These are phyloP conservation scores for Piedraia hortae DNA, from an alignment of 2,329 filamentous ascomycete species.

Conservation along the genomic window DNA sequence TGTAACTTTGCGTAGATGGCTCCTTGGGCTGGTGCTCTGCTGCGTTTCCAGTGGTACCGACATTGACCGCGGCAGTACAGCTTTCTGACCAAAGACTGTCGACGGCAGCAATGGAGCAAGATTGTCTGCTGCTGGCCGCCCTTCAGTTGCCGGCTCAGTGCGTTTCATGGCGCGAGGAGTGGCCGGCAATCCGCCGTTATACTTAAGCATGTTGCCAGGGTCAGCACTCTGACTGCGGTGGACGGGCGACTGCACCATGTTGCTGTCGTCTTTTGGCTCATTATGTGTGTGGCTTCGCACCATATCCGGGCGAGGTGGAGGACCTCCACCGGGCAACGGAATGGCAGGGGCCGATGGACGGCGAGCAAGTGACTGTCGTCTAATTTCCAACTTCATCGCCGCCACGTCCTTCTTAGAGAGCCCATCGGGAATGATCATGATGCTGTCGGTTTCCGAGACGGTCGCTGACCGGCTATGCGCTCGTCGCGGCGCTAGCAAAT, in stretches of 20 bases:
- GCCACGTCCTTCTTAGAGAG: conserved; percentile 19
- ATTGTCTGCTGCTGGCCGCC: conserved; percentile 13
- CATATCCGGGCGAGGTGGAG: conserved; percentile 12
- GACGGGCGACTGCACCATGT: conserved; percentile 13
- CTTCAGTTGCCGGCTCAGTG: conserved; percentile 14
- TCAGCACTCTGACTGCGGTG: conserved; percentile 39
- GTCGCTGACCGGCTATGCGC: conserved; percentile 5
- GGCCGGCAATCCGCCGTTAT: conserved; percentile 48
- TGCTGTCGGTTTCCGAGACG: conserved; percentile 2
- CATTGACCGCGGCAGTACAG: conserved; percentile 16
- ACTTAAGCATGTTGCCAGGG: conserved; percentile 20
- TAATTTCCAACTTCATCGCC: conserved; percentile 66
- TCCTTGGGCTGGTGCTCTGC: conserved; percentile 7
- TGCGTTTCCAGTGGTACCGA: conserved; percentile 21
- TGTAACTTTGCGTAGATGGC: conserved; percentile 18
- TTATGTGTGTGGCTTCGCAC: conserved; percentile 12
- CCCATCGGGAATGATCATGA: conserved; percentile 1
- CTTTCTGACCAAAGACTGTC: conserved; percentile 19
- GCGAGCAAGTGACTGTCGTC: conserved; percentile 56
- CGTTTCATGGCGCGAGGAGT: conserved; percentile 72
- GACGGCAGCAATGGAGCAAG: conserved; percentile 21
- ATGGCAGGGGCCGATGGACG: conserved; percentile 58
- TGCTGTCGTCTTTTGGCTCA: conserved; percentile 19
- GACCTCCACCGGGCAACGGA: conserved; percentile 32
- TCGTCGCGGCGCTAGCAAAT: conserved; percentile 13